phyloP scores from a whole-genome alignment of 2,329 filamentous ascomycete species.

The Cytospora piceae region DNA sequence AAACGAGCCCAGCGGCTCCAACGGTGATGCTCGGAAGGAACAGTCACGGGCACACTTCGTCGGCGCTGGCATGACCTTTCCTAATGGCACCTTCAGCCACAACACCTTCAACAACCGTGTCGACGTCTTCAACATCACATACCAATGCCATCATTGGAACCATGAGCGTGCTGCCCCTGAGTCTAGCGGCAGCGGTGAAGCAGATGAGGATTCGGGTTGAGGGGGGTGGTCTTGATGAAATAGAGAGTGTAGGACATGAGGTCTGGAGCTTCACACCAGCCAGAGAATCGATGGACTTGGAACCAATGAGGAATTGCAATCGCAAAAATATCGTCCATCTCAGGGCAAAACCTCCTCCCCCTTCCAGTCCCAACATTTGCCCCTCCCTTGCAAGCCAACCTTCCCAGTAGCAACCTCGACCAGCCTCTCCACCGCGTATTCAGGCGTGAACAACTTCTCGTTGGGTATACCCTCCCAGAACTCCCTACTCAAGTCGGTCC shows the following conservation, averaged over 20 bases:
- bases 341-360: constrained; percentile 65
- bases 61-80: too few species aligned
- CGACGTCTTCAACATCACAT: background rate
- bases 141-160: background rate
- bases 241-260: background rate
- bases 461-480: constrained; percentile 70
- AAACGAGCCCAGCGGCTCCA: background rate
- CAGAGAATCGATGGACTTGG: background rate
- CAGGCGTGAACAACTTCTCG: constrained; percentile 66
- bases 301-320: background rate
- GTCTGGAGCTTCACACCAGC: background rate
- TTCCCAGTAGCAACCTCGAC: constrained; percentile 58
- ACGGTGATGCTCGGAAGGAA: too few species aligned
- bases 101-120: too few species aligned
- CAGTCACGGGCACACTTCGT: too few species aligned
- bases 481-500: constrained; percentile 70
- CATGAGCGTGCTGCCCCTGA: background rate
- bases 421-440: constrained; percentile 68
- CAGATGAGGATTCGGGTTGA: background rate
- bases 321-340: constrained; percentile 26
- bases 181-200: background rate
- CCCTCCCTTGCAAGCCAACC: constrained; percentile 56
- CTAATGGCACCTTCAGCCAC: too few species aligned
- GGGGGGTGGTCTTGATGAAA: background rate
- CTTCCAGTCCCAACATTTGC: constrained; percentile 71